A percentile compares a stretch with the other conserved stretches of the same genome.
These are phyloP conservation scores for Erigeron philadelphicus DNA, from an alignment of 140 eudicot genomes.

Conservation along the genomic window DNA sequence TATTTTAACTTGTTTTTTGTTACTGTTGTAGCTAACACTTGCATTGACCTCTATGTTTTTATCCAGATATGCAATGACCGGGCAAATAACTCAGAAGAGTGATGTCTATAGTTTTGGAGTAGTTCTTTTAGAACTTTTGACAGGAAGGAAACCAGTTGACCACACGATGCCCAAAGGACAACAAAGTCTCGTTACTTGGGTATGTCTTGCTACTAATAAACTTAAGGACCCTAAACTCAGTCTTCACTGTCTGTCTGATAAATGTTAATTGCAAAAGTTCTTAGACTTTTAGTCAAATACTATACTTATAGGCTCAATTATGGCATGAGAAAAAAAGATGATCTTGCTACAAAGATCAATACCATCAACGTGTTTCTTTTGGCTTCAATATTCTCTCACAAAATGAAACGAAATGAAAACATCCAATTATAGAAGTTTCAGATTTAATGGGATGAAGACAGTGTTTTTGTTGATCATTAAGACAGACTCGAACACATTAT, in stretches of 20 bases:
- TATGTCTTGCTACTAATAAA: conserved; percentile 22
- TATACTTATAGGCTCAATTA: background rate
- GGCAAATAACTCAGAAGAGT: conserved; percentile 70
- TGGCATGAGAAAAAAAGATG: background rate
- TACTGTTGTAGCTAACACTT: background rate
- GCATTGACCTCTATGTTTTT: background rate
- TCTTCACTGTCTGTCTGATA: background rate
- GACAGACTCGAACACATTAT: conserved; percentile 2
- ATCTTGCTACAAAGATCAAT: conserved; percentile 1
- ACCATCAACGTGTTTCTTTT: background rate
- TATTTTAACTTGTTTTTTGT: conserved; percentile 5
- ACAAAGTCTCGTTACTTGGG: conserved; percentile 86
- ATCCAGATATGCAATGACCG: conserved; percentile 70
- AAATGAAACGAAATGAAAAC: background rate
- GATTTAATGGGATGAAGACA: too few relatives aligned
- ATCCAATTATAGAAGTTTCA: too few relatives aligned
- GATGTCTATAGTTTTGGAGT: conserved; percentile 80
- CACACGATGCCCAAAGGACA: conserved; percentile 87
- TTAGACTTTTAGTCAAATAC: background rate
- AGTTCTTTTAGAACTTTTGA: conserved; percentile 62
- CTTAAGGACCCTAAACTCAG: background rate
- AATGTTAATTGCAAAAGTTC: conserved; percentile 6
- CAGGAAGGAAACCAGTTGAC: conserved; percentile 78
- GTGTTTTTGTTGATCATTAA: background rate
- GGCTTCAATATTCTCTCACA: background rate